Evolutionary conservation across 2,329 filamentous ascomycete genomes (phyloP).

Genomic region (Ambrosiella beaveri): DNA sequence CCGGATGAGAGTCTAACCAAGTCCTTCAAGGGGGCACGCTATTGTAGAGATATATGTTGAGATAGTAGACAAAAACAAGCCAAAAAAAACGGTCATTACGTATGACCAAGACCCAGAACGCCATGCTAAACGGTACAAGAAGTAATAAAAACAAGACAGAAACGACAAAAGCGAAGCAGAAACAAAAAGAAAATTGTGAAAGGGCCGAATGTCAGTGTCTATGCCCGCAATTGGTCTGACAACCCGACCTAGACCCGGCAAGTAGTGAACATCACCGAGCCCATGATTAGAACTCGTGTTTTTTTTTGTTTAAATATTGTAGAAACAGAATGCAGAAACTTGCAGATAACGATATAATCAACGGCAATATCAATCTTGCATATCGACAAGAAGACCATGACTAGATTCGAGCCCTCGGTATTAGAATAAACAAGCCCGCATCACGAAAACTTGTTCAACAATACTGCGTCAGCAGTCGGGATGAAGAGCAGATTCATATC

Average conservation of each 20-base stretch:
- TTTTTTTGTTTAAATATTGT: background rate
- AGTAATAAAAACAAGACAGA: slow-evolving; percentile 3
- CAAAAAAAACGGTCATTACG: slow-evolving; percentile 4
- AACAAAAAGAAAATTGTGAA: slow-evolving; percentile 3
- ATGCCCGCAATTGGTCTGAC: background rate
- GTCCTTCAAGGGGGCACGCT: too few species aligned
- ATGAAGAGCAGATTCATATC: too few species aligned
- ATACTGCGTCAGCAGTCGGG: too few species aligned
- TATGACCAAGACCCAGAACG: slow-evolving; percentile 1
- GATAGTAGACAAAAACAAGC: too few species aligned
- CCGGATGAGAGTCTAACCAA: too few species aligned
- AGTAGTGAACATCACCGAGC: background rate
- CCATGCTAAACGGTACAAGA: slow-evolving; percentile 8
- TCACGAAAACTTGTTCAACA: too few species aligned
- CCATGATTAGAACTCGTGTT: background rate
- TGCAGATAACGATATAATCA: background rate
- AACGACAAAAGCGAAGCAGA: background rate
- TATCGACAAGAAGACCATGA: background rate
- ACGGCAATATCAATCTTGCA: background rate
- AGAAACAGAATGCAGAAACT: background rate
- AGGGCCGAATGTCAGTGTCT: background rate
- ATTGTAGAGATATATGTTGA: too few species aligned
- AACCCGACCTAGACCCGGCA: background rate
- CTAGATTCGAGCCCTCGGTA: background rate
- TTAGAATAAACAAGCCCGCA: too few species aligned